Evolutionary conservation across 768 basidiomycete species (phyloP).

Genomic region (Chiua virens): DNA sequence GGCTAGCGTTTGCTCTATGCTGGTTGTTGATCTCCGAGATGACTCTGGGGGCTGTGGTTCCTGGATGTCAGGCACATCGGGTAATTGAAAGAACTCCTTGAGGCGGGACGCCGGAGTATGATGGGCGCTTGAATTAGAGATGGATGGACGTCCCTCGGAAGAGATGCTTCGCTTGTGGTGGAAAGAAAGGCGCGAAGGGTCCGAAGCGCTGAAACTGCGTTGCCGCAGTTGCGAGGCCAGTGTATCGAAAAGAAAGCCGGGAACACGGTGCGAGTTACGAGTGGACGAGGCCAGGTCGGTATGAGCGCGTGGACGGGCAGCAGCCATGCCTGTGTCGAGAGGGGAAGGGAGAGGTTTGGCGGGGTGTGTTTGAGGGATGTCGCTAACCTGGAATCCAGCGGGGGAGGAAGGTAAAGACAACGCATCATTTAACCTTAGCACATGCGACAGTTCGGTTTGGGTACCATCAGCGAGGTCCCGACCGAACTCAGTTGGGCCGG

Average conservation of each 20-base stretch:
- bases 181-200: neutral
- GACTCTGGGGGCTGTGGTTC: neutral
- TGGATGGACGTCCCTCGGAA: neutral
- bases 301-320: constrained; percentile 24
- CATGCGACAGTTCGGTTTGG: neutral
- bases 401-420: neutral
- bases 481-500: constrained; percentile 5
- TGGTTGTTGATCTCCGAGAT: neutral
- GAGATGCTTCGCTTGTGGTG: constrained; percentile 1
- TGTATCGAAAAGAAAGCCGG: constrained; percentile 7
- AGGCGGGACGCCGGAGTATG: constrained; percentile 4
- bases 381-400: neutral
- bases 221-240: constrained; percentile 14
- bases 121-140: neutral
- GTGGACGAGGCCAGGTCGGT: constrained; percentile 19
- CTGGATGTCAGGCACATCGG: constrained; percentile 2
- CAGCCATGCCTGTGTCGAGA: neutral
- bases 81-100: neutral
- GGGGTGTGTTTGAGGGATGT: neutral
- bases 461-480: neutral
- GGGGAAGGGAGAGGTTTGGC: constrained; percentile 7
- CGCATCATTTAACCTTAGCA: neutral
- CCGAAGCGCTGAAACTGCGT: constrained; percentile 18
- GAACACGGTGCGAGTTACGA: constrained; percentile 8
- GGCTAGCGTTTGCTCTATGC: constrained; percentile 49